Percentiles rank a stretch among this genome's conserved stretches.
Conservation (phyloP, 2,329 filamentous ascomycete species). For the Parasarocladium wereldwijsianum region DNA sequence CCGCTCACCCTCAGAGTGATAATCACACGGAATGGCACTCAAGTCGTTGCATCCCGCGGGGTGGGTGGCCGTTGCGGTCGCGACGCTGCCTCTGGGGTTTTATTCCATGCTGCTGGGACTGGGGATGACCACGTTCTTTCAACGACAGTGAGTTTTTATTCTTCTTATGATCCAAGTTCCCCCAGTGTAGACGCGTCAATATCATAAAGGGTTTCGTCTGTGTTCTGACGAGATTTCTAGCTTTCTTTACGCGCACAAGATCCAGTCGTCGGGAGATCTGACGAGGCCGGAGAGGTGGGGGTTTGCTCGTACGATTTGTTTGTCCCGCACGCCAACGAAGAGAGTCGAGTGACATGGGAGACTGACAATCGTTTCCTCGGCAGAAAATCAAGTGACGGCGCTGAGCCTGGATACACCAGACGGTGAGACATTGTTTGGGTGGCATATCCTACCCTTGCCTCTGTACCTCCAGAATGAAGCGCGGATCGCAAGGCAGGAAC, state of each 20-base stretch:
- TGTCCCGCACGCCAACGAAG: background rate
- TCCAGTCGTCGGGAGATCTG: constrained; percentile 59
- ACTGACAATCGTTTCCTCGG: background rate
- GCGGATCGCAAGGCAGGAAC: constrained; percentile 34
- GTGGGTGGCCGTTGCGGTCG: constrained; percentile 31
- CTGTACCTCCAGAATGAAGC: constrained; percentile 61
- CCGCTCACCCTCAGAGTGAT: too few species aligned
- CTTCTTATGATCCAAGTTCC: background rate
- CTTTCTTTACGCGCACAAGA: constrained; percentile 68
- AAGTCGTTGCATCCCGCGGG: constrained; percentile 6
- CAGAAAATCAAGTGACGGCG: constrained; percentile 77
- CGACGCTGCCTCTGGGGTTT: constrained; percentile 44
- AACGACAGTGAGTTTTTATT: constrained; percentile 54
- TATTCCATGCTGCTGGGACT: constrained; percentile 55
- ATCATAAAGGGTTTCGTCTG: too few species aligned
- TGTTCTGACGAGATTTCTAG: constrained; percentile 28
- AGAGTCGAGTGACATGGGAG: background rate
- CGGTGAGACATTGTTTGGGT: constrained; percentile 66
- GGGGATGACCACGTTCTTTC: constrained; percentile 54
- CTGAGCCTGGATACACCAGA: constrained; percentile 67
- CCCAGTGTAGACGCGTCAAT: too few species aligned
- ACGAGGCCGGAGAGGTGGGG: constrained; percentile 71
- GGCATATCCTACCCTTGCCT: constrained; percentile 76
- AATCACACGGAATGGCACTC: too few species aligned
- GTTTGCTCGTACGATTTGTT: constrained; percentile 52